Conservation (phyloP, 2,329 filamentous ascomycete species). For the Pseudopyricularia javanii region DNA sequence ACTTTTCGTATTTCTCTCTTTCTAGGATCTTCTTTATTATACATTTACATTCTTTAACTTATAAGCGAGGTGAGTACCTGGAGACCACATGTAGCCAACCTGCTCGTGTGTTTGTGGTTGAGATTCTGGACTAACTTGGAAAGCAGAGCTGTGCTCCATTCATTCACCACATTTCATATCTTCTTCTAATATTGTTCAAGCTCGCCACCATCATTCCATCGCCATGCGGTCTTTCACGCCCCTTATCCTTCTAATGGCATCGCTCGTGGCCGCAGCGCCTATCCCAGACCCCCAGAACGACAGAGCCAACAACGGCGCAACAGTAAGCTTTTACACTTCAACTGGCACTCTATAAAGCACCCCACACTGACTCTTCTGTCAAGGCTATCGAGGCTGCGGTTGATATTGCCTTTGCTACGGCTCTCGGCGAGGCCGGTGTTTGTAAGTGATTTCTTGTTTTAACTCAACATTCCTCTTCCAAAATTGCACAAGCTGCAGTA, state of each 20-base stretch:
- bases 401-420: background rate
- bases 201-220: background rate
- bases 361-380: background rate
- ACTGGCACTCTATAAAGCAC: too few relatives aligned
- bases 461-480: background rate
- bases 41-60: too few relatives aligned
- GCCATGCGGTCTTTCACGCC: constrained; percentile 1
- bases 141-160: constrained; percentile 2
- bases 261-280: background rate
- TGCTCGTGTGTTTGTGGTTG: too few relatives aligned
- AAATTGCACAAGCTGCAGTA: background rate
- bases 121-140: too few relatives aligned
- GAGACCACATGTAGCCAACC: too few relatives aligned
- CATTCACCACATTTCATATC: background rate
- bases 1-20: too few relatives aligned
- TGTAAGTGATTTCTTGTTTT: background rate
- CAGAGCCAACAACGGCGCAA: constrained; percentile 2
- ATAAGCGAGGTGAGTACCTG: too few relatives aligned
- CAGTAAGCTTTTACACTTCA: background rate
- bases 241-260: background rate
- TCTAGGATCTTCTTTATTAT: too few relatives aligned
- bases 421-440: background rate
- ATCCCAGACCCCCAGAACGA: constrained; percentile 1
- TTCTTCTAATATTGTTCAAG: background rate
- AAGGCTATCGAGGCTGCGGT: constrained; percentile 1